Evolutionary conservation across 2,329 filamentous ascomycete species (phyloP).

Genomic region (Claviceps quebecensis): DNA sequence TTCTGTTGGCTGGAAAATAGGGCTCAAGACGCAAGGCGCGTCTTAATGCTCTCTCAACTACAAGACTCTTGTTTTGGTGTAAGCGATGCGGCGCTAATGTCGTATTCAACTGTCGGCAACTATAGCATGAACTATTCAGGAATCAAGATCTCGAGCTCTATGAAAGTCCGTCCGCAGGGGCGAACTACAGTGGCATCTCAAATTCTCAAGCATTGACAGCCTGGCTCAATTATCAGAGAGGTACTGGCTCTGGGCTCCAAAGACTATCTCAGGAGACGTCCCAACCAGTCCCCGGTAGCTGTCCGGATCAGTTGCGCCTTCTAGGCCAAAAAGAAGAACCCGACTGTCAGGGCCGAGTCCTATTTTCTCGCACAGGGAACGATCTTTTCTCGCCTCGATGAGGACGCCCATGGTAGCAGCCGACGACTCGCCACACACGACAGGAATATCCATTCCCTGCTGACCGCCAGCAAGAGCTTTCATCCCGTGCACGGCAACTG

Average conservation of each 20-base stretch:
- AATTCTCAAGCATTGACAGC: too few species aligned
- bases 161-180: too few species aligned
- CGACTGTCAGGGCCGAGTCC: conserved; percentile 5
- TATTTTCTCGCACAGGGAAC: conserved; percentile 1
- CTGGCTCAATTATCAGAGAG: background rate
- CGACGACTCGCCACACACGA: conserved; percentile 8
- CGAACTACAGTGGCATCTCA: too few species aligned
- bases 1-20: too few species aligned
- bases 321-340: conserved; percentile 7
- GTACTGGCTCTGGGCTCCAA: conserved; percentile 4
- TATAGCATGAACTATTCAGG: too few species aligned
- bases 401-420: conserved; percentile 8
- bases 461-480: conserved; percentile 5
- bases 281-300: conserved; percentile 8
- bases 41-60: too few species aligned
- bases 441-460: conserved; percentile 4
- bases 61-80: too few species aligned
- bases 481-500: conserved; percentile 6
- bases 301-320: conserved; percentile 7
- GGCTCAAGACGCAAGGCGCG: too few species aligned
- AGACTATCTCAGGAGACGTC: conserved; percentile 1
- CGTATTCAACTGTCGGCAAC: too few species aligned
- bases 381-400: background rate
- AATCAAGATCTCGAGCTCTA: too few species aligned
- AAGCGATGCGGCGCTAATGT: too few species aligned